phyloP scores from a whole-genome alignment of 2,329 filamentous ascomycete genomes.

The Pseudocercospora pini-densiflorae region DNA sequence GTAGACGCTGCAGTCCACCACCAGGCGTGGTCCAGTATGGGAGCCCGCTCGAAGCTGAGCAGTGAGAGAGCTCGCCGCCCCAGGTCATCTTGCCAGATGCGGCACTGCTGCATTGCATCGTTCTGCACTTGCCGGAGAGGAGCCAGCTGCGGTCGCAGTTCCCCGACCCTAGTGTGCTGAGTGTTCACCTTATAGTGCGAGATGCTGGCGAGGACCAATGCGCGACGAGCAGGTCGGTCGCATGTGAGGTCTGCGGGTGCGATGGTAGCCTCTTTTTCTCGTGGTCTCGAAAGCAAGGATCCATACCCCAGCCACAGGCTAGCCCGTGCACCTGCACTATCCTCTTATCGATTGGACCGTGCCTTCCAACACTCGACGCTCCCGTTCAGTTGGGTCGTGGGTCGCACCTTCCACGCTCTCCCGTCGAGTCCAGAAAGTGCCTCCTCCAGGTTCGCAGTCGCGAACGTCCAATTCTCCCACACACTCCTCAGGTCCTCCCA shows the following conservation, averaged over 20 bases:
- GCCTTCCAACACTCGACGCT: conserved; percentile 13
- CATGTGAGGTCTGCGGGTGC: not conserved
- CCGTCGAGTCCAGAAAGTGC: conserved; percentile 3
- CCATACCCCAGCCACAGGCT: not conserved
- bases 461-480: not conserved
- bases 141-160: conserved; percentile 12
- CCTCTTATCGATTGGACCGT: conserved; percentile 12
- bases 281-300: not conserved
- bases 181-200: not conserved
- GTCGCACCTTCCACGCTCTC: conserved; percentile 13
- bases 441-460: not conserved
- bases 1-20: not conserved
- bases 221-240: not conserved
- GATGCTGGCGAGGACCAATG: conserved; percentile 2
- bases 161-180: conserved; percentile 16
- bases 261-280: not conserved
- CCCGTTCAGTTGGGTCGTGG: not conserved
- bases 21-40: not conserved
- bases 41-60: not conserved
- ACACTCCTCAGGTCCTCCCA: not conserved
- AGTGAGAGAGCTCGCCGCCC: not conserved
- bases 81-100: not conserved
- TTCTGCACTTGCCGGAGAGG: conserved; percentile 17
- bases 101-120: not conserved
- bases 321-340: not conserved